phyloP scores from a whole-genome alignment of 352 stramenopile genomes.

The Globisporangium splendens region DNA sequence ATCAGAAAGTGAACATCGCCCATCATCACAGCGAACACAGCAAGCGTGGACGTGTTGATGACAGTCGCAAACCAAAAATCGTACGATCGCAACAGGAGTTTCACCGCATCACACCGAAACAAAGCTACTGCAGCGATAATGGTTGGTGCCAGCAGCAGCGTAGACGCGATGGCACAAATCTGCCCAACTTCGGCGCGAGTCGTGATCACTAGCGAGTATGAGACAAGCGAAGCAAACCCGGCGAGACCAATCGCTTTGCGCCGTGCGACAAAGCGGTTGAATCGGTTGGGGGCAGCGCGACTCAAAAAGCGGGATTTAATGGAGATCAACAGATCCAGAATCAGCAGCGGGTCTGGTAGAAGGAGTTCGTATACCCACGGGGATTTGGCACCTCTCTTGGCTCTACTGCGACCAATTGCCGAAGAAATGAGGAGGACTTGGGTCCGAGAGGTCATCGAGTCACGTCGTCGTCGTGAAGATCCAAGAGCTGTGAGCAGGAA shows the following conservation, averaged over 20 bases:
- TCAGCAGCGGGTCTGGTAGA: constrained; percentile 9
- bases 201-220: constrained; percentile 8
- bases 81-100: constrained; percentile 14
- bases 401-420: neutral
- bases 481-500: no score
- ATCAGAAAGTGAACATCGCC: constrained; percentile 10
- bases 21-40: constrained; percentile 9
- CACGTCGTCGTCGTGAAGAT: no score
- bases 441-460: no score
- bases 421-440: neutral
- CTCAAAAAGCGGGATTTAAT: constrained; percentile 16
- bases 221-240: constrained; percentile 1
- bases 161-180: neutral
- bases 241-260: constrained; percentile 3
- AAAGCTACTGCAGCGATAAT: constrained; percentile 5
- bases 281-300: neutral
- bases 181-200: constrained; percentile 4
- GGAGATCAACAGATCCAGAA: constrained; percentile 13
- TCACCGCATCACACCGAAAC: constrained; percentile 16
- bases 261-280: constrained; percentile 4
- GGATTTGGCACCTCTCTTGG: neutral
- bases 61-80: constrained; percentile 19
- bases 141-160: constrained; percentile 3
- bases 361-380: constrained; percentile 15
- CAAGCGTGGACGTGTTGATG: constrained; percentile 7